These are phyloP conservation scores for Solanum lycopersicoides DNA, from an alignment of 257 asterid genomes.

Conservation along the genomic window DNA sequence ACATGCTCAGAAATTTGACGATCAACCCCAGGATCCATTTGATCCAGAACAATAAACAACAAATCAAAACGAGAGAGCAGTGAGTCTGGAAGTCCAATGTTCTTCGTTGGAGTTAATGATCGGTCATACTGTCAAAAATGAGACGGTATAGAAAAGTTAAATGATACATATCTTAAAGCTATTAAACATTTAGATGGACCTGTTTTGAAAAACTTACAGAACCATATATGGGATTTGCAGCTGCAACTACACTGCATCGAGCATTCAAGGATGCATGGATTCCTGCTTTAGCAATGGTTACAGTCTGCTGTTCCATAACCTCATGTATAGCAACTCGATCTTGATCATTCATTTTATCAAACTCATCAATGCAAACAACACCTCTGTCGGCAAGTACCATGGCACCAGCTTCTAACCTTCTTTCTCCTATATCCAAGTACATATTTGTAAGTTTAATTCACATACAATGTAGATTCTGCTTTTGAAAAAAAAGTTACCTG, in stretches of 20 bases:
- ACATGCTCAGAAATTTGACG: slow-evolving; percentile 88
- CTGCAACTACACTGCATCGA: slow-evolving; percentile 97
- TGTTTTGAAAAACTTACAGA: slow-evolving; percentile 54
- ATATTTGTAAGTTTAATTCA: not conserved
- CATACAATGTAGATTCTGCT: not conserved
- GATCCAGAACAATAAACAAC: slow-evolving; percentile 93
- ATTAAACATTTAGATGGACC: not conserved
- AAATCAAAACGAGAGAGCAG: slow-evolving; percentile 96
- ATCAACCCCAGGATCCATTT: slow-evolving; percentile 94
- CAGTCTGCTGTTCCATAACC: slow-evolving; percentile 99
- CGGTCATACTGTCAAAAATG: slow-evolving; percentile 71
- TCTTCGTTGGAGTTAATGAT: slow-evolving; percentile 88
- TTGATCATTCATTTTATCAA: slow-evolving; percentile 95
- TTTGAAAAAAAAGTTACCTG: slow-evolving; percentile 39
- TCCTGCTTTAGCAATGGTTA: slow-evolving; percentile 98
- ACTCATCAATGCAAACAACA: slow-evolving; percentile 92
- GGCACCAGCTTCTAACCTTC: slow-evolving; percentile 96
- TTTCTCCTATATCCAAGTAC: slow-evolving; percentile 43
- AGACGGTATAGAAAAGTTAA: not conserved
- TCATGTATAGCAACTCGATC: slow-evolving; percentile 98
- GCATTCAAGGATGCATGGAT: slow-evolving; percentile 97
- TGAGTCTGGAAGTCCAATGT: slow-evolving; percentile 97
- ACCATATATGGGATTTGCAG: slow-evolving; percentile 99
- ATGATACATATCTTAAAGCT: not conserved
- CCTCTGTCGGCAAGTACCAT: slow-evolving; percentile 99